Evolutionary conservation across 345 rosid species (phyloP), one percentile per base, ranked within the genome.

Genomic region (Gossypium rotundifolium): DNA sequence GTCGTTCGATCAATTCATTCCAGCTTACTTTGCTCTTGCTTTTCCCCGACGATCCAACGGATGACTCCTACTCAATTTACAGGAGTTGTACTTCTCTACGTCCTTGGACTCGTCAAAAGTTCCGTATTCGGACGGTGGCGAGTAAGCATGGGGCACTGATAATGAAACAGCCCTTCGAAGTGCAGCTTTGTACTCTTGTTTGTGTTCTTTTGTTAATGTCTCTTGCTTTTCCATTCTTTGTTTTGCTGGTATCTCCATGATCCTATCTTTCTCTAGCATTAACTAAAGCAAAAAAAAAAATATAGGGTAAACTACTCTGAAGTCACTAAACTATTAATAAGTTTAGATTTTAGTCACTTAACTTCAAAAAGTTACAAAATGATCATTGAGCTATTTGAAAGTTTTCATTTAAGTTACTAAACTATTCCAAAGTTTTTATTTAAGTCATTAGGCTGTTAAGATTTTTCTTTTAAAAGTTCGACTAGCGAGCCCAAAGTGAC

Each of bases 141-240:
- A 81, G 74, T 70, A 84, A 0, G 94, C 96, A 74, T 90, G 94
- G 3, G 96, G 99, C 73, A 93, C 96, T 17, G 83, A 79, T 46
- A 93, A 79, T 0, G 93, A 86, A 51, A 85, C 98, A 25, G 96
- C 98, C 78, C 97, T 91, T 74, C 88, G 85, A 64, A 91, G 70
- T 1, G 97, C 99, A n/a, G 94, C 98, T 82, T 76, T 86, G 81
- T 94, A 77, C 84, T 94, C 97, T 74, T 88, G 76, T 0, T 52
- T 80, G 74, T 92, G 96, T 54, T 94, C 97, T 78, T 84, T 85
- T 2, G 80, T 93, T 72, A 90, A 44, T 10, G 93, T 87, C 79
- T 93, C 82, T 78, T 91, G 97, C 61, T 93, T 85, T 84, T 95
- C 97, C 97, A 93, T 95, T 77, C 79, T 87, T 78, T 93, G 99